Conservation (phyloP, 805 yeast species). For the Ogataea pignaliae region DNA sequence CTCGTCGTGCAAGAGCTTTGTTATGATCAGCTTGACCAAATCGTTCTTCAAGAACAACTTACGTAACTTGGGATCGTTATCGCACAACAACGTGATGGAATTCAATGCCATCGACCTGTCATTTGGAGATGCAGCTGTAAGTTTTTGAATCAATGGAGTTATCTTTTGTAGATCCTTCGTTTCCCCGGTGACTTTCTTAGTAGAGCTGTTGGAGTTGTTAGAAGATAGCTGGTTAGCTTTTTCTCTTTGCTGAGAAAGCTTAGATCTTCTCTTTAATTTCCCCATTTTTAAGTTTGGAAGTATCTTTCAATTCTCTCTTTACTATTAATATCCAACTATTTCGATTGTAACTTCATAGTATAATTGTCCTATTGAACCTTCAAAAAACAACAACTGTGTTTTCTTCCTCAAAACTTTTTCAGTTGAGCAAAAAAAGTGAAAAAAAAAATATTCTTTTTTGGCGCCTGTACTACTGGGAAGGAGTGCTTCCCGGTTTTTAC, state of each 20-base stretch:
- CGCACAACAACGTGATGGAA: slow-evolving; percentile 66
- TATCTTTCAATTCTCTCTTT: not conserved
- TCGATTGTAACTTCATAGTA: not conserved
- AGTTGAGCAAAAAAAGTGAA: too few relatives aligned
- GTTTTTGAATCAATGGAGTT: slow-evolving; percentile 61
- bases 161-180: slow-evolving; percentile 41
- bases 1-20: slow-evolving; percentile 59
- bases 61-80: slow-evolving; percentile 57
- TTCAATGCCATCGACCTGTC: slow-evolving; percentile 77
- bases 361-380: not conserved
- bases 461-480: too few relatives aligned
- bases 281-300: slow-evolving; percentile 45
- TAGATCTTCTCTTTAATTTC: slow-evolving; percentile 65
- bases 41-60: slow-evolving; percentile 64
- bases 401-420: too few relatives aligned
- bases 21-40: slow-evolving; percentile 58
- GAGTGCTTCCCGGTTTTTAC: too few relatives aligned
- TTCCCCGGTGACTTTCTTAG: slow-evolving; percentile 39
- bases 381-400: too few relatives aligned
- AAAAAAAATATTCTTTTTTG: too few relatives aligned
- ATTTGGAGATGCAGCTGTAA: slow-evolving; percentile 57
- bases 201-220: slow-evolving; percentile 4
- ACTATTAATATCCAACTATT: not conserved
- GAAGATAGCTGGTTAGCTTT: slow-evolving; percentile 8
- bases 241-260: slow-evolving; percentile 35